Evolutionary conservation across 2,329 filamentous ascomycete genomes (phyloP).

Genomic region (Gremmenia infestans): DNA sequence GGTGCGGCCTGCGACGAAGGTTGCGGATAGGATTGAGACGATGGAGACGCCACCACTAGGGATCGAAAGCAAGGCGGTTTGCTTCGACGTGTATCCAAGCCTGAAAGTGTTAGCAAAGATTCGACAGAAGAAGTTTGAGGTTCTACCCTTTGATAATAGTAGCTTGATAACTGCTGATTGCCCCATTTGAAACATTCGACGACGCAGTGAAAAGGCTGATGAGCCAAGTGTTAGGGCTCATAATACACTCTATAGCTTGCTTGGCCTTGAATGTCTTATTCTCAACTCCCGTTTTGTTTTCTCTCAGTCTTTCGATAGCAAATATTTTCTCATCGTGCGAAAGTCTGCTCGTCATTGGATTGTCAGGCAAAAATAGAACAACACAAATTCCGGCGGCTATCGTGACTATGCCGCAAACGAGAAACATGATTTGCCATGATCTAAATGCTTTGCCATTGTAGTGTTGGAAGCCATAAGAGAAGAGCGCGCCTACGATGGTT

Average conservation of each 20-base stretch:
- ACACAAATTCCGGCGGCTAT: conserved; percentile 35
- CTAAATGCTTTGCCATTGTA: neutral
- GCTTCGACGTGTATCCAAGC: conserved; percentile 39
- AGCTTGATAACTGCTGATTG: conserved; percentile 38
- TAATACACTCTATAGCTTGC: conserved; percentile 34
- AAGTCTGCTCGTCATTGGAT: conserved; percentile 36
- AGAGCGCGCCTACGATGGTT: conserved; percentile 38
- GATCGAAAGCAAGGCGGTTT: conserved; percentile 40
- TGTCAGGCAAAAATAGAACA: conserved; percentile 37
- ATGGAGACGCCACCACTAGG: conserved; percentile 40
- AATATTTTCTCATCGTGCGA: conserved; percentile 34
- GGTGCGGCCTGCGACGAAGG: conserved; percentile 33
- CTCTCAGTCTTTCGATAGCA: conserved; percentile 41
- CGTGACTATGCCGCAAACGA: conserved; percentile 41
- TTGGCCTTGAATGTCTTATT: conserved; percentile 34
- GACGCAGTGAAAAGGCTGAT: conserved; percentile 30
- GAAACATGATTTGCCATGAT: conserved; percentile 38
- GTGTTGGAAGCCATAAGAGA: conserved; percentile 2
- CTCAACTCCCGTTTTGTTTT: conserved; percentile 29
- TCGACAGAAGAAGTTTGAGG: neutral
- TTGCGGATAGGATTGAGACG: conserved; percentile 36
- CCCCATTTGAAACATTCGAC: conserved; percentile 27
- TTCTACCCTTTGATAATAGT: conserved; percentile 34
- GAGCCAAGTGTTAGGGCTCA: conserved; percentile 36
- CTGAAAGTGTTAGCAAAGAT: conserved; percentile 10